Evolutionary conservation across 208 protist genomes (phyloP).

Genomic region (Wallacemonas collosoma): DNA sequence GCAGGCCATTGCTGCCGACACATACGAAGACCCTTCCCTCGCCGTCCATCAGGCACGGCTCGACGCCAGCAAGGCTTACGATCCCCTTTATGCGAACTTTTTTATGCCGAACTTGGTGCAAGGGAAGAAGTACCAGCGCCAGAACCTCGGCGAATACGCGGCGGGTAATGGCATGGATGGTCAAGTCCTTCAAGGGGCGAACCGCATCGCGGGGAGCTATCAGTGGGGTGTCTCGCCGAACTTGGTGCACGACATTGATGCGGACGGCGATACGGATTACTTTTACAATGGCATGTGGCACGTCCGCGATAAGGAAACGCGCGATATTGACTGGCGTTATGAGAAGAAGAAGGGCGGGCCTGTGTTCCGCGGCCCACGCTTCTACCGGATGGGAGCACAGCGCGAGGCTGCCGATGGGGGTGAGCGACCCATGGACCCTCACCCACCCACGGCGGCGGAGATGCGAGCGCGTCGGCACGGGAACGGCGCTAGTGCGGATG

Average conservation of each 20-base stretch:
- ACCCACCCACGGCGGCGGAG: slow-evolving; percentile 14
- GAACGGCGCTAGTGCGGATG: slow-evolving; percentile 18
- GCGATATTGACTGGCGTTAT: slow-evolving; percentile 89
- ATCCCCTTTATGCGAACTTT: slow-evolving; percentile 59
- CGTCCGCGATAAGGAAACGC: slow-evolving; percentile 72
- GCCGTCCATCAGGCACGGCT: slow-evolving; percentile 87
- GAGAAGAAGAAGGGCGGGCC: slow-evolving; percentile 75
- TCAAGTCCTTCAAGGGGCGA: slow-evolving; percentile 55
- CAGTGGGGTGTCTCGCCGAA: slow-evolving; percentile 60
- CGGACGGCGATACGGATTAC: slow-evolving; percentile 79
- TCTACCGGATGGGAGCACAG: slow-evolving; percentile 71
- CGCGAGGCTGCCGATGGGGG: slow-evolving; percentile 59
- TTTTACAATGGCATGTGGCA: slow-evolving; percentile 63
- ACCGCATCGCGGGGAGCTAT: slow-evolving; percentile 35
- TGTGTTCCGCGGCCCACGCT: slow-evolving; percentile 68
- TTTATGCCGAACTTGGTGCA: slow-evolving; percentile 57
- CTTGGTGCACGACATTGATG: slow-evolving; percentile 74
- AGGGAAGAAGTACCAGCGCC: slow-evolving; percentile 66
- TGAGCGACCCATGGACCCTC: slow-evolving; percentile 55
- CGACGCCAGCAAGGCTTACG: slow-evolving; percentile 71
- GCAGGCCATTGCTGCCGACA: slow-evolving; percentile 57
- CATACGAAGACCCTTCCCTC: slow-evolving; percentile 75
- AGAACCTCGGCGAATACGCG: slow-evolving; percentile 61
- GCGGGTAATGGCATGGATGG: slow-evolving; percentile 75
- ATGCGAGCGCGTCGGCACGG: not conserved